These are phyloP conservation scores for Phanerodontia chrysosporium DNA, from an alignment of 768 basidiomycete genomes.

Conservation along the genomic window DNA sequence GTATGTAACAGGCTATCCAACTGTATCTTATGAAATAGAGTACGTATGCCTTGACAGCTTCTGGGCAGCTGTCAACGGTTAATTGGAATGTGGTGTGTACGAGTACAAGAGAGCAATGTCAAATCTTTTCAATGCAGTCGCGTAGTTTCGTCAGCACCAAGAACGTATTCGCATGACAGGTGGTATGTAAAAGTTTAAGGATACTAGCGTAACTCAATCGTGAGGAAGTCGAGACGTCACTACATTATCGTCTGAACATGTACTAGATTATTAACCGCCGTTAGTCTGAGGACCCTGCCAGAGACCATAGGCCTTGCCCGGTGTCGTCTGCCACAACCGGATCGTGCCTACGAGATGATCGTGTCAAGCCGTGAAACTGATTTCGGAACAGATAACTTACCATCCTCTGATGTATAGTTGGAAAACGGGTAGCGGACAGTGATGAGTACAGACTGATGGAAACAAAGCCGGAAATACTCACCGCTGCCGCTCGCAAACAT, in stretches of 20 bases:
- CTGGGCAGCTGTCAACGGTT: neutral
- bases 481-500: constrained; percentile 97
- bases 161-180: neutral
- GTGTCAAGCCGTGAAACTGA: neutral
- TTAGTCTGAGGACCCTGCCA: constrained; percentile 65
- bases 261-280: constrained; percentile 31
- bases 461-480: constrained; percentile 35
- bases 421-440: neutral
- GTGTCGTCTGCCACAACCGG: constrained; percentile 95
- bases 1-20: too few relatives aligned
- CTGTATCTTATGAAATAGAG: neutral
- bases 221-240: neutral
- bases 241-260: constrained; percentile 19
- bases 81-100: neutral
- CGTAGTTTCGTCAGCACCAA: neutral
- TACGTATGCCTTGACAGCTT: neutral
- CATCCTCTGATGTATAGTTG: constrained; percentile 55
- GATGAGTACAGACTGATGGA: constrained; percentile 5
- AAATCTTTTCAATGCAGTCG: neutral
- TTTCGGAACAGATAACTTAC: constrained; percentile 34
- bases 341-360: constrained; percentile 68
- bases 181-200: neutral
- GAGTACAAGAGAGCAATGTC: neutral
- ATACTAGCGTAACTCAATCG: neutral
- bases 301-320: constrained; percentile 87